Evolutionary conservation across 345 rosid genomes (phyloP), one percentile per base, ranked within the genome.

Genomic region (Turritis glabra): DNA sequence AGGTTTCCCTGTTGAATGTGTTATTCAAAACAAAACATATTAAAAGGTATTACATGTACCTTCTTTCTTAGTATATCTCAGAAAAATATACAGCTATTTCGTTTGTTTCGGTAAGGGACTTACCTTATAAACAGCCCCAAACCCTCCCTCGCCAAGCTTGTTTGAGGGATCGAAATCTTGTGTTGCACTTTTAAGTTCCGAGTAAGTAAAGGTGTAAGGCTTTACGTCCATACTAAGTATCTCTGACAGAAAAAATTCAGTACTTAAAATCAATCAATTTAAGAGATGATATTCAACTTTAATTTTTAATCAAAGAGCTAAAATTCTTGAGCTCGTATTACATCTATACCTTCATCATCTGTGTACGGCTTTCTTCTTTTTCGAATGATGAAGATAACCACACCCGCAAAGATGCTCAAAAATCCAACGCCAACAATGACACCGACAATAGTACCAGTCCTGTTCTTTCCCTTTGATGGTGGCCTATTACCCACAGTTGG

Each of bases 141-240:
- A 91, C 21, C 97, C 95, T 66, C 94, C 96, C 75, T 91, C 96
- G 69, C 93, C 96, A 55, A 88, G 90, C 72, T 89, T 89, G 76
- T 89, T 83, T 23, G 83, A 62, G 41, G 80, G 80, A 79, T 67
- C 62, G 13, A 89, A 87, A 70, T 85, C 90, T 43, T 86, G 80
- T n/a, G 90, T 87, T 9, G 90, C 92, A 73, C 83, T 57, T 71
- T 77, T 89, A 26, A 89, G 85, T 73, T 89, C 88, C 1, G 84
- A 72, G 71, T 81, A 86, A 57, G 80, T 77, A 81, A 89, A 89
- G 40, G 87, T 85, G 70, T 85, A 83, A 4, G 89, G 90, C 69
- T 76, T 83, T 52, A 83, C 67, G 51, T 84, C 90, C 66, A 87
- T 79, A 13, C 76, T 80, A 29, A 80, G 78, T 57, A 89, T 72